Conservation (phyloP, 345 rosid genomes). For the Gossypium raimondii region DNA sequence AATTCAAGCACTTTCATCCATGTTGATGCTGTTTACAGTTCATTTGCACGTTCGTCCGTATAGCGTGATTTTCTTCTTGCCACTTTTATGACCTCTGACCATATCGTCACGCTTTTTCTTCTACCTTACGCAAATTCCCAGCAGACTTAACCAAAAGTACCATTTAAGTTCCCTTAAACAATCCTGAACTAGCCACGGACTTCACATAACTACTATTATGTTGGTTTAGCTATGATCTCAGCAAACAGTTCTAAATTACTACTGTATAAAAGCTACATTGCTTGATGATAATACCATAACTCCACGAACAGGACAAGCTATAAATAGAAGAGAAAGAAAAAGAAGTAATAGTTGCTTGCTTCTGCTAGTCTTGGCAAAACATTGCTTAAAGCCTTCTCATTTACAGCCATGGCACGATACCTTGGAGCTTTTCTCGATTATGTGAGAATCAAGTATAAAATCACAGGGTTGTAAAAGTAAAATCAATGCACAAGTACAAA, state of each 20-base stretch:
- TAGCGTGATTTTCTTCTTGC: neutral
- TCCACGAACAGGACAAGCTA: neutral
- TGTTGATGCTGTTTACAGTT: neutral
- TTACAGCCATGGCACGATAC: neutral
- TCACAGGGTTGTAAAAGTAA: neutral
- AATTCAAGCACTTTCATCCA: neutral
- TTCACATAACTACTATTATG: neutral
- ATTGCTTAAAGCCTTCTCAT: neutral
- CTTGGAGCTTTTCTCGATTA: neutral
- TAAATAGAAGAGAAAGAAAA: neutral
- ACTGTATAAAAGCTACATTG: neutral
- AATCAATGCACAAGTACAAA: neutral
- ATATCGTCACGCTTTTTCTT: neutral
- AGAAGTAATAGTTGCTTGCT: too few species aligned
- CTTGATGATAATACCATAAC: neutral
- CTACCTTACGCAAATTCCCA: neutral
- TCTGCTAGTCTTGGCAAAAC: neutral
- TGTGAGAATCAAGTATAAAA: neutral
- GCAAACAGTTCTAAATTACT: neutral
- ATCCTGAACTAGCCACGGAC: neutral
- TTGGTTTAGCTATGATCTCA: neutral
- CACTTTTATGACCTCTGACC: neutral
- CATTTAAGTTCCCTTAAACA: neutral
- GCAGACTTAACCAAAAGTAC: neutral
- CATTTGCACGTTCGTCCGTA: neutral